phyloP scores from a whole-genome alignment of 805 yeast genomes.

The Wickerhamiella sorbophila region DNA sequence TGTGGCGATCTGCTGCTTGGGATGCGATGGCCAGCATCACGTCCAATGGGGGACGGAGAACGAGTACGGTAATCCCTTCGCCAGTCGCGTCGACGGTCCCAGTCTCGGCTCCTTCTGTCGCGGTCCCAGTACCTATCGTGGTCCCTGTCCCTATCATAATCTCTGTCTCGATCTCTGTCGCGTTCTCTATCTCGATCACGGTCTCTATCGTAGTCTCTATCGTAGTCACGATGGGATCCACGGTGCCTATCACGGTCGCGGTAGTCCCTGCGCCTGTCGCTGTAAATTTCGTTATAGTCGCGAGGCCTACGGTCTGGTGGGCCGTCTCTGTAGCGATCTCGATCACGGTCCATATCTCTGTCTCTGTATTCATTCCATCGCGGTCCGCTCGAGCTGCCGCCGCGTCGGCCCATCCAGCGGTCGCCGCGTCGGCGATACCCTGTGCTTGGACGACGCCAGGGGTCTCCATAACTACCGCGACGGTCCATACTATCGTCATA shows the following conservation, averaged over 20 bases:
- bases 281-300: not conserved
- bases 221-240: slow-evolving; percentile 10
- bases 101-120: not conserved
- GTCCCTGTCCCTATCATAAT: slow-evolving; percentile 1
- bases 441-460: not conserved
- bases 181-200: slow-evolving; percentile 5
- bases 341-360: slow-evolving; percentile 5
- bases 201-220: slow-evolving; percentile 4
- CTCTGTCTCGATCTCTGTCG: slow-evolving; percentile 4
- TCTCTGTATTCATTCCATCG: slow-evolving; percentile 5
- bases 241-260: slow-evolving; percentile 8
- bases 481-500: slow-evolving; percentile 1
- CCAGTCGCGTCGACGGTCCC: not conserved
- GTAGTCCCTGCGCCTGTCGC: not conserved
- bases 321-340: slow-evolving; percentile 2
- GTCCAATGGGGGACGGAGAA: not conserved
- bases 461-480: slow-evolving; percentile 1
- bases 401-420: not conserved
- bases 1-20: not conserved
- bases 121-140: not conserved
- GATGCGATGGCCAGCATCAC: not conserved
- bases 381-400: not conserved
- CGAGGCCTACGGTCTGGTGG: not conserved
- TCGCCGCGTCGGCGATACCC: not conserved
- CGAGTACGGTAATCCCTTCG: not conserved